Evolutionary conservation across 345 rosid species (phyloP).

Genomic region (Corymbia maculata): DNA sequence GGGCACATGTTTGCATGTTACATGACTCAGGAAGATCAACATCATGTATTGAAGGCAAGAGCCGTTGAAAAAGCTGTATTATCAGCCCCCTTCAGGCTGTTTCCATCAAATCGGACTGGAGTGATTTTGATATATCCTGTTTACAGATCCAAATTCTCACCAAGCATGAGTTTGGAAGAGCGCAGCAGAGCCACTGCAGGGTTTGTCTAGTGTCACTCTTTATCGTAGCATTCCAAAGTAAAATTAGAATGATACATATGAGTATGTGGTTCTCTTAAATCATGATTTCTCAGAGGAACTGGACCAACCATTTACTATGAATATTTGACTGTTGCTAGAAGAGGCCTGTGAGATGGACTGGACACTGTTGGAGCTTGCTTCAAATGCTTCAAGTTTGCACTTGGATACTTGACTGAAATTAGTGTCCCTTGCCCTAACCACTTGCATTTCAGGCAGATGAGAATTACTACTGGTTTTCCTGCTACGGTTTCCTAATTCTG

Average conservation of each 20-base stretch:
- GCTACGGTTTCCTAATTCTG: neutral
- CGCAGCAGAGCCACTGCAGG: neutral
- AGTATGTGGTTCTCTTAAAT: neutral
- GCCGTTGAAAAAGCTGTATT: neutral
- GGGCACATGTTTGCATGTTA: neutral
- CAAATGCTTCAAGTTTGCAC: neutral
- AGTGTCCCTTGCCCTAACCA: neutral
- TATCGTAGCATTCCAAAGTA: neutral
- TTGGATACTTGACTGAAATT: neutral
- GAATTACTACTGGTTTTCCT: neutral
- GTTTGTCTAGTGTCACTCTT: neutral
- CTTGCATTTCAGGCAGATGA: neutral
- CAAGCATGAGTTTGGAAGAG: neutral
- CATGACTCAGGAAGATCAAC: neutral
- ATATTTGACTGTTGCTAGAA: neutral
- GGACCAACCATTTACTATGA: neutral
- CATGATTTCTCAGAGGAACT: neutral
- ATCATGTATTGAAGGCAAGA: neutral
- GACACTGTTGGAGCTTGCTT: neutral
- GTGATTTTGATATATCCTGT: neutral
- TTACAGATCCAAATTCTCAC: neutral
- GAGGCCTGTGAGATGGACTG: neutral
- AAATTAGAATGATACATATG: neutral
- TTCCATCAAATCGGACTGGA: neutral
- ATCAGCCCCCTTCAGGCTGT: neutral